Evolutionary conservation across 495 filamentous ascomycete genomes (phyloP), one percentile per base, ranked within the genome.

Genomic region (Oidiodendron maius): DNA sequence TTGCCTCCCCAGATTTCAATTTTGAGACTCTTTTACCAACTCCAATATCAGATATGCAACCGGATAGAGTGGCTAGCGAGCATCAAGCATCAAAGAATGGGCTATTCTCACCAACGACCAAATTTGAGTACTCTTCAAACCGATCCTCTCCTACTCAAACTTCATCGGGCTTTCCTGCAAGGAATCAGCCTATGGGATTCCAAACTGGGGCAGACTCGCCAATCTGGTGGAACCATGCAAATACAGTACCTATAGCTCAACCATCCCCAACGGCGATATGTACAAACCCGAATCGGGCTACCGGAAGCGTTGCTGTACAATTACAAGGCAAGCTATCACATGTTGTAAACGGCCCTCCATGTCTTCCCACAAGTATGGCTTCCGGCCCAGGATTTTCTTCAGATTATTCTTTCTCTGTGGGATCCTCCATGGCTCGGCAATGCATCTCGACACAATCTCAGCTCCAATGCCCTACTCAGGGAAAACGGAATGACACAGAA

Each of bases 301-400:
- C 52, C 15, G 56, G 51, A 28, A 47, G 26, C 21, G 41, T 61
- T 10, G 49, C 46, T 17, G 37, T 46, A 28, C 58, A 61, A 46
- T 43, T 61, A 3, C 51, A 57, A 25, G 53, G 57, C 26, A 46
- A 43, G 12, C 15, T 58, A 1, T 28, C 42, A 45, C 58, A 58
- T 44, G 22, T 18, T 22, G 16, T 6, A 11, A 56, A 51, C 16
- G 44, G 46, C 13, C 17, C 49, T 8, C 30, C 25, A 17, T 48
- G 21, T 26, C 22, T 44, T 13, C 35, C 23, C 12, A 22, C 47
- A 23, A 49, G 44, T 23, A 50, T 56, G 48, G 22, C 24, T 24
- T 44, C 36, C 8, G 51, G 58, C 23, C 52, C 32, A 58, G 55
- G 58, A 58, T 58, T n/a, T n/a, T n/a, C n/a, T n/a, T 11, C 58